phyloP scores from a whole-genome alignment of 768 basidiomycete genomes.

The Tricholoma hemisulphureum region DNA sequence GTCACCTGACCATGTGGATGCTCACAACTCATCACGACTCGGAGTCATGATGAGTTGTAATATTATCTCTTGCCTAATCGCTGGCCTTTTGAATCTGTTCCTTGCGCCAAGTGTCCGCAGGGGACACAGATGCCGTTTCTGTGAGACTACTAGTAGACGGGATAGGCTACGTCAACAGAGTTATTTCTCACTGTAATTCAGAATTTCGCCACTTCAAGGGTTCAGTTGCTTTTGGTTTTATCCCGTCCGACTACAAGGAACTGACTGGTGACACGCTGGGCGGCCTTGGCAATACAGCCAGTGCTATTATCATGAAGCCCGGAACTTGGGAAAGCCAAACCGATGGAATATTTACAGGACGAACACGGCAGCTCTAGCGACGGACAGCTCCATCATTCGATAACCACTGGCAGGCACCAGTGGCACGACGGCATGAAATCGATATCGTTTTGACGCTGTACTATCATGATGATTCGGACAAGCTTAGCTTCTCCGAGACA shows the following conservation, averaged over 20 bases:
- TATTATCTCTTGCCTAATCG: too few relatives aligned
- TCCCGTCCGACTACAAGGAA: constrained; percentile 55
- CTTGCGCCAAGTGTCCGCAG: too few relatives aligned
- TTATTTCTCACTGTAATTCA: constrained; percentile 19
- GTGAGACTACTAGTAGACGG: not conserved
- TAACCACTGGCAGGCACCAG: constrained; percentile 48
- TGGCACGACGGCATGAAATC: too few relatives aligned
- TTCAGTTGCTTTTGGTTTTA: constrained; percentile 57
- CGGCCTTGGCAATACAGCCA: constrained; percentile 61
- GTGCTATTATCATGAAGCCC: constrained; percentile 55
- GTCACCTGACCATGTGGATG: too few relatives aligned
- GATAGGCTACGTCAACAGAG: not conserved
- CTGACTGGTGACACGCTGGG: constrained; percentile 61
- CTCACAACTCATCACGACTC: too few relatives aligned
- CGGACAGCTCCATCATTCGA: constrained; percentile 46
- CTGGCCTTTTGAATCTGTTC: too few relatives aligned
- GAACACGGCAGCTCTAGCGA: too few relatives aligned
- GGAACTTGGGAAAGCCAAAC: constrained; percentile 39
- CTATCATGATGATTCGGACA: too few relatives aligned
- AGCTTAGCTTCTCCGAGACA: too few relatives aligned
- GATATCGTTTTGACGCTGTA: too few relatives aligned
- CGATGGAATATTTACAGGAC: constrained; percentile 42
- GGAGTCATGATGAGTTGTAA: too few relatives aligned
- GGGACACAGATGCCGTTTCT: too few relatives aligned
- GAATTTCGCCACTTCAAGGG: constrained; percentile 37